A percentile compares a stretch with the other conserved stretches of the same genome.
These are phyloP conservation scores for Saccharomyces jurei DNA, from an alignment of 805 yeast genomes.

Conservation along the genomic window DNA sequence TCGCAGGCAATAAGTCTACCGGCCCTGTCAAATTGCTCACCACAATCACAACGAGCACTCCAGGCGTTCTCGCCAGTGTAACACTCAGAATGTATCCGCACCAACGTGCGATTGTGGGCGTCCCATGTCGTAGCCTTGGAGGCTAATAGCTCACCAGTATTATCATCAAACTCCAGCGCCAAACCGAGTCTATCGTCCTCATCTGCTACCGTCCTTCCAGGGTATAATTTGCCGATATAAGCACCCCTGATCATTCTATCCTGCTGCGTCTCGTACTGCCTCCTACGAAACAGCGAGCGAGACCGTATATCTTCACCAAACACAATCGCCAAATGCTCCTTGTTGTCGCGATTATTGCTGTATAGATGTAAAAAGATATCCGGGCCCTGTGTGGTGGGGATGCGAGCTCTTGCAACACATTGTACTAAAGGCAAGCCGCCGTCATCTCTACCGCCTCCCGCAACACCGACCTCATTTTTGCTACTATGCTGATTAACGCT, in stretches of 20 bases:
- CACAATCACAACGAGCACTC: slow-evolving; percentile 98
- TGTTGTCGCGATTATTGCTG: slow-evolving; percentile 74
- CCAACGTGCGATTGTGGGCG: slow-evolving; percentile 42
- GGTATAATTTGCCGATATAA: slow-evolving; percentile 79
- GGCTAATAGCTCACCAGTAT: slow-evolving; percentile 29
- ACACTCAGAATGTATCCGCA: slow-evolving; percentile 92
- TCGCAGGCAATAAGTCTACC: slow-evolving; percentile 66
- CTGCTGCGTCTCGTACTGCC: slow-evolving; percentile 70
- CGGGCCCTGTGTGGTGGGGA: slow-evolving; percentile 92
- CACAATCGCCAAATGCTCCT: slow-evolving; percentile 95
- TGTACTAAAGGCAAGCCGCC: slow-evolving; percentile 60
- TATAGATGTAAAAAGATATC: slow-evolving; percentile 89
- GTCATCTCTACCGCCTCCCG: background rate
- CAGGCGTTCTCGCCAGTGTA: slow-evolving; percentile 99
- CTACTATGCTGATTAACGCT: background rate
- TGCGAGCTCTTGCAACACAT: slow-evolving; percentile 90
- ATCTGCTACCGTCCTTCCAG: slow-evolving; percentile 75
- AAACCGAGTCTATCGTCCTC: slow-evolving; percentile 39
- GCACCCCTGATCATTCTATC: slow-evolving; percentile 99
- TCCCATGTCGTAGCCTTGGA: slow-evolving; percentile 21
- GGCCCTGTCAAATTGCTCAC: slow-evolving; percentile 97
- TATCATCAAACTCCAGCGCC: slow-evolving; percentile 34
- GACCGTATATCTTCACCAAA: slow-evolving; percentile 90
- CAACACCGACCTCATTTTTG: background rate
- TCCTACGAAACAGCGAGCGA: slow-evolving; percentile 51